These are phyloP conservation scores for Torulaspora franciscae DNA, from an alignment of 805 yeast genomes.

Conservation along the genomic window DNA sequence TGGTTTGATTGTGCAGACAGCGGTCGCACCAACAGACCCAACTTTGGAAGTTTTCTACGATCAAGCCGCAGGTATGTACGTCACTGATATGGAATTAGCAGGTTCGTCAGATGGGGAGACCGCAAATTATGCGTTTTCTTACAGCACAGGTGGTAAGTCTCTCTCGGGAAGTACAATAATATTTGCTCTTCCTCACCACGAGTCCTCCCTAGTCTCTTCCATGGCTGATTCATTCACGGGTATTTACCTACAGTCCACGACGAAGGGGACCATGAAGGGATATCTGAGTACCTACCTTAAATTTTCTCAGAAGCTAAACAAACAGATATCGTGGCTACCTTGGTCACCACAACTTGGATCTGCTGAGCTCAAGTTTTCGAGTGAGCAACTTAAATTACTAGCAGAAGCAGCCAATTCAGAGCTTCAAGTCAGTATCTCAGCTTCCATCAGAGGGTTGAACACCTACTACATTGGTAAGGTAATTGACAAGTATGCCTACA, in stretches of 20 bases:
- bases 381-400: slow-evolving; percentile 41
- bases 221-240: slow-evolving; percentile 39
- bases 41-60: slow-evolving; percentile 41
- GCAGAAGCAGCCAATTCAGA: slow-evolving; percentile 46
- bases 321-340: slow-evolving; percentile 43
- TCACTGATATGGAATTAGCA: slow-evolving; percentile 43
- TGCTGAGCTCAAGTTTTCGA: slow-evolving; percentile 37
- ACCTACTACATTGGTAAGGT: slow-evolving; percentile 52
- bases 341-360: slow-evolving; percentile 37
- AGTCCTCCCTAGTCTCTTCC: slow-evolving; percentile 35
- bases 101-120: slow-evolving; percentile 45
- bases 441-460: slow-evolving; percentile 39
- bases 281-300: slow-evolving; percentile 38
- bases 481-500: slow-evolving; percentile 53
- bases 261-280: slow-evolving; percentile 49
- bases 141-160: slow-evolving; percentile 49
- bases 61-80: slow-evolving; percentile 63
- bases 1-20: slow-evolving; percentile 47
- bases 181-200: slow-evolving; percentile 53
- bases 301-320: slow-evolving; percentile 40
- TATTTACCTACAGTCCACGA: slow-evolving; percentile 42
- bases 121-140: slow-evolving; percentile 47
- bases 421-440: slow-evolving; percentile 43
- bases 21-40: slow-evolving; percentile 39
- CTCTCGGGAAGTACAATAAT: slow-evolving; percentile 42